phyloP scores from a whole-genome alignment of 306 rosid species.

The Quercus mongolica region DNA sequence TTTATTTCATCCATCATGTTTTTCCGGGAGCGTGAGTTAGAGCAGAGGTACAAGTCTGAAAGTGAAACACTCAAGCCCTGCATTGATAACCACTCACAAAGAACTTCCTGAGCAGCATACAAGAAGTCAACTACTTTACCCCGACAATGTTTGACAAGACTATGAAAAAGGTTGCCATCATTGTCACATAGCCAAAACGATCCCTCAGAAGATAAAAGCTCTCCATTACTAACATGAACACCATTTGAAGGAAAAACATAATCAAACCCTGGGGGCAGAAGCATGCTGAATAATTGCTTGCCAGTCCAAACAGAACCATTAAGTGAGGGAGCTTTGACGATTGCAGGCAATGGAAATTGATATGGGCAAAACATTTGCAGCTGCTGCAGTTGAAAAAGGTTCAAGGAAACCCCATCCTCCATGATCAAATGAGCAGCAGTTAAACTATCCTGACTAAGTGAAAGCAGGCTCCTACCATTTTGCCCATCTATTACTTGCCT shows the following conservation, averaged over 20 bases:
- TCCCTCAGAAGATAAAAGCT: conserved; percentile 71
- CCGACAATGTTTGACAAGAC: conserved; percentile 44
- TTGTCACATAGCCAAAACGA: conserved; percentile 74
- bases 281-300: conserved; percentile 80
- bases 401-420: conserved; percentile 55
- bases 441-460: conserved; percentile 87
- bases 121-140: conserved; percentile 54
- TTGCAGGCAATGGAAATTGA: conserved; percentile 44
- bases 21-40: conserved; percentile 48
- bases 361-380: conserved; percentile 56
- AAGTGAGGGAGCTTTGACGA: conserved; percentile 55
- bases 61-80: conserved; percentile 92
- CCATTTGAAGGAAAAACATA: conserved; percentile 46
- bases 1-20: conserved; percentile 77
- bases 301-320: conserved; percentile 63
- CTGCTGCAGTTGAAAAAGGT: conserved; percentile 73
- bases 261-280: conserved; percentile 64
- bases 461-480: conserved; percentile 81
- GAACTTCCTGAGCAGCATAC: conserved; percentile 65
- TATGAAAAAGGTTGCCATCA: conserved; percentile 54
- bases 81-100: conserved; percentile 86
- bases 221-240: conserved; percentile 54
- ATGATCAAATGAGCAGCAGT: conserved; percentile 74
- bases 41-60: conserved; percentile 62
- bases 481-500: conserved; percentile 78